Conservation (phyloP, 2,329 filamentous ascomycete genomes). For the Xylaria sp. region DNA sequence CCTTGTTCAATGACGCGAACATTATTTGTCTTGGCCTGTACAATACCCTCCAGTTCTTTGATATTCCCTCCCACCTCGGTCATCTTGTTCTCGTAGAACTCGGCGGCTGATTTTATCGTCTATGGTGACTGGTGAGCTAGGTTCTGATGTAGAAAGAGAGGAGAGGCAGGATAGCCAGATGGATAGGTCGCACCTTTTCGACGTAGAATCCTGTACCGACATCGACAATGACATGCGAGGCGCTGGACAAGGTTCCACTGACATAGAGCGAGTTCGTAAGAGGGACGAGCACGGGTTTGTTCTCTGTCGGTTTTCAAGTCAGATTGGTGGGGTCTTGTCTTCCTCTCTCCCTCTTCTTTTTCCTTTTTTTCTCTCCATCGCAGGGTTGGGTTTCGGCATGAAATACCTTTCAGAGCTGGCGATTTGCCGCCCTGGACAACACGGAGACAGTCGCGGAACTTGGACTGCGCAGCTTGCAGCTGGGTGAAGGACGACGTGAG, state of each 20-base stretch:
- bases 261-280: slow-evolving; percentile 96
- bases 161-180: neutral
- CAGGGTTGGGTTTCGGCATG: neutral
- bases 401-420: slow-evolving; percentile 47
- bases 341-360: neutral
- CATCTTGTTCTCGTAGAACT: slow-evolving; percentile 68
- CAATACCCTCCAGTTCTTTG: slow-evolving; percentile 67
- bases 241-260: slow-evolving; percentile 79
- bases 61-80: slow-evolving; percentile 64
- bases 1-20: slow-evolving; percentile 90
- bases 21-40: slow-evolving; percentile 82
- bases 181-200: slow-evolving; percentile 75
- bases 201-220: slow-evolving; percentile 57
- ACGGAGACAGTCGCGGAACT: slow-evolving; percentile 89
- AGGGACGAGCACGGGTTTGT: slow-evolving; percentile 82
- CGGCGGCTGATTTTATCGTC: slow-evolving; percentile 64
- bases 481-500: slow-evolving; percentile 90
- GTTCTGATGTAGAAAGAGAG: too few relatives aligned
- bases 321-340: slow-evolving; percentile 20
- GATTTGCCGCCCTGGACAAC: slow-evolving; percentile 74
- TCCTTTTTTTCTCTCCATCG: neutral
- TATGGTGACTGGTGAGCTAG: slow-evolving; percentile 46
- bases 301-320: slow-evolving; percentile 43
- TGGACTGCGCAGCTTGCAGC: slow-evolving; percentile 87
- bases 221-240: slow-evolving; percentile 71